Evolutionary conservation across 768 basidiomycete species (phyloP), one percentile per base, ranked within the genome.

Genomic region (Suillus placidus): DNA sequence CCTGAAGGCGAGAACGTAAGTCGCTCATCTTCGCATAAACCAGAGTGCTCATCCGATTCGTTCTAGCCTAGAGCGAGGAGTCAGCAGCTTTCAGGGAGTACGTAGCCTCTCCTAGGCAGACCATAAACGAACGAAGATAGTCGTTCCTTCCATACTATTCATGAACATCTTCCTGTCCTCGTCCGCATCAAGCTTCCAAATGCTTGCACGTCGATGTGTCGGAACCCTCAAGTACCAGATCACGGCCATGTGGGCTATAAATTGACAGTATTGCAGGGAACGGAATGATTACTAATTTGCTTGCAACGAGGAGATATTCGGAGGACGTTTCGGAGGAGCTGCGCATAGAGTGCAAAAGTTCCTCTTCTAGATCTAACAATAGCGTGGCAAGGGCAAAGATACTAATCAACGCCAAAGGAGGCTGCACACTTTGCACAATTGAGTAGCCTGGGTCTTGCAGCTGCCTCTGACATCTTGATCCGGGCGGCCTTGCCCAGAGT

Each of bases 401-500:
- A 32, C 5, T 40, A 14, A 37, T 23, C 34, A 37, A 57, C 12
- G 7, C 16, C 26, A 9, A 16, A 26, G 37, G 37, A 26, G 18
- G 8, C 23, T 26, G 37, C 37, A 5, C n/a, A 55, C 32, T 38
- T 37, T 57, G 23, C 14, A 57, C 37, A 14, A 23, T 16, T 23
- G 13, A 37, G 26, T 26, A 26, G 13, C 55, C 20, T 34, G n/a
- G 6, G 20, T 56, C 66, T 61, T 71, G 65, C 49, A 71, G 77
- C 54, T 32, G 61, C 62, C 64, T 14, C 73, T 68, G 2, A 86
- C 70, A 65, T 86, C 83, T 62, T 70, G 71, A 30, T 75, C 73
- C 38, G 84, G 78, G 47, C 80, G 74, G 84, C 83, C 2, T 76
- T 65, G 26, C 71, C 70, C 35, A 83, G 77, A 6, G 77, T 74